Conservation (phyloP, 345 rosid genomes). For the Lenwebbia sp. region DNA sequence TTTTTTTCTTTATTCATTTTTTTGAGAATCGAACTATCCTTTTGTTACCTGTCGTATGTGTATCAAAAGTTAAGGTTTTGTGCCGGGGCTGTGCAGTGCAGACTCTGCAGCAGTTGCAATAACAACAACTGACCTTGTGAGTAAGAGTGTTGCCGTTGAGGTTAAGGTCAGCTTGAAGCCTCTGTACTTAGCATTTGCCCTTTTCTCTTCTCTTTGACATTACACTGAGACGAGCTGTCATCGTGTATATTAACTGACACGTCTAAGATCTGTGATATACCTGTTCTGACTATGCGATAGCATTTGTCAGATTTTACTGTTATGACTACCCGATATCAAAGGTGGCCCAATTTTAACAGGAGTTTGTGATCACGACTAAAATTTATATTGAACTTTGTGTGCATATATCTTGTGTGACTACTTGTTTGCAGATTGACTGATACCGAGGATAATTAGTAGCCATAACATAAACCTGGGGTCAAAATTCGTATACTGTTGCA, state of each 20-base stretch:
- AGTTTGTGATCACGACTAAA: not conserved
- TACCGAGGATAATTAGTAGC: not conserved
- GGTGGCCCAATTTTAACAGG: not conserved
- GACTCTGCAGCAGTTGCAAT: constrained; percentile 94
- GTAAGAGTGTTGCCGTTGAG: constrained; percentile 94
- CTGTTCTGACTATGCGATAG: not conserved
- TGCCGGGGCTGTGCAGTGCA: constrained; percentile 48
- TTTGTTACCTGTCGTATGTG: not conserved
- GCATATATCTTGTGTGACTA: not conserved
- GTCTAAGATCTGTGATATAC: not conserved
- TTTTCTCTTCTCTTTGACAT: not conserved
- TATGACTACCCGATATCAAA: not conserved
- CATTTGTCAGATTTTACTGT: not conserved
- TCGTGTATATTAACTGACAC: not conserved
- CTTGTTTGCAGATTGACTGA: not conserved
- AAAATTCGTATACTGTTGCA: not conserved
- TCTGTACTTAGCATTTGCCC: not conserved
- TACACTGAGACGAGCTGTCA: not conserved
- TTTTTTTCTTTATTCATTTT: not conserved
- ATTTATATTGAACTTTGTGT: not conserved
- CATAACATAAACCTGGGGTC: not conserved
- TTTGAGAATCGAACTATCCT: not conserved
- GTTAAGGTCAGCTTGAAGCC: constrained; percentile 29
- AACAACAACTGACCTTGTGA: constrained; percentile 92
- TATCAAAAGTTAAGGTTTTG: not conserved